phyloP scores from a whole-genome alignment of 257 asterid species.

The Datura wrightii region DNA sequence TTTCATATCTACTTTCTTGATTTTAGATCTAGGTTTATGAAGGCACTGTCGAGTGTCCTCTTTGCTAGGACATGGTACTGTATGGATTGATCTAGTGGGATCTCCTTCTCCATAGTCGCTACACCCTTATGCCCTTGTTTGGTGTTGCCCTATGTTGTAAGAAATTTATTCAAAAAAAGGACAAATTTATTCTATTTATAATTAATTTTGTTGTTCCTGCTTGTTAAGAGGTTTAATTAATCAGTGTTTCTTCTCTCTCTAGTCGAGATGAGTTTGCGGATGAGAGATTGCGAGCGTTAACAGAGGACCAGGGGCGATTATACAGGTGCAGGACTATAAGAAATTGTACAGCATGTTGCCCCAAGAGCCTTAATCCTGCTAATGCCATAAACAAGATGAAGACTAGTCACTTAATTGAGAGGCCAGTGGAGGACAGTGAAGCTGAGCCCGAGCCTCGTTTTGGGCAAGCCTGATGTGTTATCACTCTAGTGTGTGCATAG shows the following conservation, averaged over 20 bases:
- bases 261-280: constrained; percentile 71
- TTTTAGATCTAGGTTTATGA: no score
- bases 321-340: constrained; percentile 75
- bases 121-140: no score
- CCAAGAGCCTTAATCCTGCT: constrained; percentile 73
- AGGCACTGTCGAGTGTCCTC: no score
- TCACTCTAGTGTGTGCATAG: no score
- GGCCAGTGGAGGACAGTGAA: constrained; percentile 49
- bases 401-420: constrained; percentile 45
- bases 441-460: constrained; percentile 35
- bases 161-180: no score
- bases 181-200: no score
- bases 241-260: neutral
- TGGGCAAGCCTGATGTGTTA: constrained; percentile 25
- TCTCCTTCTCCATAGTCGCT: no score
- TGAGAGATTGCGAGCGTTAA: constrained; percentile 67
- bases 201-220: no score
- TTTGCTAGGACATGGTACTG: no score
- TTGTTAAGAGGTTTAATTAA: neutral
- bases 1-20: no score
- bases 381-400: constrained; percentile 76
- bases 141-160: no score
- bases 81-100: no score
- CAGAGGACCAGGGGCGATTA: constrained; percentile 52
- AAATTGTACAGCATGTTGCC: constrained; percentile 65